Evolutionary conservation across 2,329 filamentous ascomycete genomes (phyloP).

Genomic region (Diplodia mutila): DNA sequence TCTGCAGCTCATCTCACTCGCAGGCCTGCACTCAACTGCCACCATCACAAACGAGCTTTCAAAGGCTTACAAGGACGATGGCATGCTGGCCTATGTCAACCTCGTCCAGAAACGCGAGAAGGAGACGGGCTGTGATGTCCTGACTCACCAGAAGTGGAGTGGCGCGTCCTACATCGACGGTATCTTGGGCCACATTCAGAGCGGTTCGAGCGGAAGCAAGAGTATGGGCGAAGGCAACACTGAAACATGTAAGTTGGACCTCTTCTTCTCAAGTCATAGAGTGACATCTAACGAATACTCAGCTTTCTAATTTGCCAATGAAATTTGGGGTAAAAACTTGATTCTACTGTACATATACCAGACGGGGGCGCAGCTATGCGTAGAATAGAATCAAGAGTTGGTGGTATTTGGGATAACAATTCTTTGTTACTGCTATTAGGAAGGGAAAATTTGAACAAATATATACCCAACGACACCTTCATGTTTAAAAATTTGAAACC

Average conservation of each 20-base stretch:
- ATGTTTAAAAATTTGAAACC: too few relatives aligned
- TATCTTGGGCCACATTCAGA: slow-evolving; percentile 86
- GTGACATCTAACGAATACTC: not conserved
- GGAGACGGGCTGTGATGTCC: slow-evolving; percentile 86
- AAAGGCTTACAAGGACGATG: slow-evolving; percentile 80
- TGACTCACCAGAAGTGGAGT: slow-evolving; percentile 92
- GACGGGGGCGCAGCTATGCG: not conserved
- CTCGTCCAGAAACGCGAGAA: slow-evolving; percentile 88
- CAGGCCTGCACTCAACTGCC: slow-evolving; percentile 66
- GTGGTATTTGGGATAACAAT: not conserved
- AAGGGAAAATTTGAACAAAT: too few relatives aligned
- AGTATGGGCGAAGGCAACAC: slow-evolving; percentile 97
- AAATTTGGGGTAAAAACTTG: not conserved
- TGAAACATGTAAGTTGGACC: slow-evolving; percentile 56
- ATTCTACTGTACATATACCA: not conserved
- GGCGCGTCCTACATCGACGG: slow-evolving; percentile 80
- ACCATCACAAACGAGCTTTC: slow-evolving; percentile 75
- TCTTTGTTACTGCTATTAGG: too few relatives aligned
- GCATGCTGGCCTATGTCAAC: slow-evolving; percentile 98
- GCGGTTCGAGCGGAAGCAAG: slow-evolving; percentile 83
- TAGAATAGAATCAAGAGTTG: not conserved
- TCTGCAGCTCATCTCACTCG: slow-evolving; percentile 66
- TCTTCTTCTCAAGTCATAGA: not conserved
- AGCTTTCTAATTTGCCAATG: not conserved
- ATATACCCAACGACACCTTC: too few relatives aligned